Conservation (phyloP, 495 filamentous ascomycete species). For the Tuber umbilicatum region DNA sequence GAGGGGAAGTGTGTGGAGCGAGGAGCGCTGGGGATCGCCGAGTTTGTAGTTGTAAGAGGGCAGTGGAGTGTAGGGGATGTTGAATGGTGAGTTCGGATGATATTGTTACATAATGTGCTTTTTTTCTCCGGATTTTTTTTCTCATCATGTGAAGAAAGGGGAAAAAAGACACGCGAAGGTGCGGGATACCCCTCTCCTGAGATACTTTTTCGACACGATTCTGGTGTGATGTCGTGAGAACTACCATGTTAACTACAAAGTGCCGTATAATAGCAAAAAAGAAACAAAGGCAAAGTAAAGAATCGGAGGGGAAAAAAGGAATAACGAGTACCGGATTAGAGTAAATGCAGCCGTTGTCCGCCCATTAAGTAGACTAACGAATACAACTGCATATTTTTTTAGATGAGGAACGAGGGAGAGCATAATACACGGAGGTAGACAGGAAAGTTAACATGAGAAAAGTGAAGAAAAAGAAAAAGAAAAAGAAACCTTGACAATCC, state of each 20-base stretch:
- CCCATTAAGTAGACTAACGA: constrained; percentile 3
- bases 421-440: background rate
- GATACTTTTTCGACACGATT: background rate
- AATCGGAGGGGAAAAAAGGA: background rate
- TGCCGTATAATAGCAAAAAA: background rate
- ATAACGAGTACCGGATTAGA: background rate
- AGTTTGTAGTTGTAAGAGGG: background rate
- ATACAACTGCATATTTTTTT: background rate
- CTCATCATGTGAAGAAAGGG: background rate
- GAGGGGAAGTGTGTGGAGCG: background rate
- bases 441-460: background rate
- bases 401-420: background rate
- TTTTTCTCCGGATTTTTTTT: background rate
- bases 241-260: background rate
- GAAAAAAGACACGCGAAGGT: background rate
- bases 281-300: background rate
- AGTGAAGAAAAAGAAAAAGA: background rate
- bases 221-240: background rate
- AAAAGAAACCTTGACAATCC: background rate
- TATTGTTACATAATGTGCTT: background rate
- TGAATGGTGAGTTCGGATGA: constrained; percentile 1
- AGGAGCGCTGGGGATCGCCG: background rate
- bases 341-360: background rate
- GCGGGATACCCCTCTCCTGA: background rate
- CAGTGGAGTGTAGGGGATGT: background rate